Percentiles rank a stretch among this genome's conserved stretches.
These are phyloP conservation scores for Phytopythium boreale DNA, from an alignment of 352 stramenopile genomes.

Conservation along the genomic window DNA sequence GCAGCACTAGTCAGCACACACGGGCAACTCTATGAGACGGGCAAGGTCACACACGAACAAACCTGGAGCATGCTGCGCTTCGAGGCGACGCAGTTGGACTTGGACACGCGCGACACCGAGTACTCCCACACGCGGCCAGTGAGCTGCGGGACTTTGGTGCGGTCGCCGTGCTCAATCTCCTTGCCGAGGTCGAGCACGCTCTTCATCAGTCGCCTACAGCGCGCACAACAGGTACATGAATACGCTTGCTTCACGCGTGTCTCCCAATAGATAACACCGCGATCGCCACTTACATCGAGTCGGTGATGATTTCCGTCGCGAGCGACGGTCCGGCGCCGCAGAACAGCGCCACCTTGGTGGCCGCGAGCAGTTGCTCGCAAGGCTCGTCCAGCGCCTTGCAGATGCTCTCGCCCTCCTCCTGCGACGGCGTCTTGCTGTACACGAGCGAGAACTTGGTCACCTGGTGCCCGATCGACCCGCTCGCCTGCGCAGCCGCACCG, in stretches of 20 bases:
- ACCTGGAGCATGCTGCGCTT: conserved; percentile 87
- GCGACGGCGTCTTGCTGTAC: conserved; percentile 69
- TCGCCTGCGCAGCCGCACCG: conserved; percentile 27
- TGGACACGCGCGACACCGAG: conserved; percentile 62
- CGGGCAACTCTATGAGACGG: not conserved
- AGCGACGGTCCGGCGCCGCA: conserved; percentile 75
- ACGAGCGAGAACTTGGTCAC: conserved; percentile 89
- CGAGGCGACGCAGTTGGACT: conserved; percentile 85
- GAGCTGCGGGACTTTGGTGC: conserved; percentile 60
- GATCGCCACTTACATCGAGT: conserved; percentile 47
- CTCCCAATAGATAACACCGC: not conserved
- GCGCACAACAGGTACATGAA: not conserved
- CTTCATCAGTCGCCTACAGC: conserved; percentile 67
- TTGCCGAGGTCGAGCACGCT: conserved; percentile 56
- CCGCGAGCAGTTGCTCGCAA: conserved; percentile 73
- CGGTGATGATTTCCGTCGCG: conserved; percentile 63
- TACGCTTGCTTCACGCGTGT: not conserved
- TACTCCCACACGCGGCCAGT: conserved; percentile 84
- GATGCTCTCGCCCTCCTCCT: conserved; percentile 70
- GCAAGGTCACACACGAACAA: not conserved
- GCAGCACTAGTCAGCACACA: not conserved
- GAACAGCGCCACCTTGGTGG: conserved; percentile 77
- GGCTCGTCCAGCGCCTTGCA: conserved; percentile 75
- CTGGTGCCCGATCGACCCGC: conserved; percentile 64
- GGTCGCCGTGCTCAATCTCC: conserved; percentile 41